Percentiles rank a stretch among this genome's conserved stretches.
phyloP scores from a whole-genome alignment of 2,329 filamentous ascomycete genomes.

The Coniochaeta ligniaria region DNA sequence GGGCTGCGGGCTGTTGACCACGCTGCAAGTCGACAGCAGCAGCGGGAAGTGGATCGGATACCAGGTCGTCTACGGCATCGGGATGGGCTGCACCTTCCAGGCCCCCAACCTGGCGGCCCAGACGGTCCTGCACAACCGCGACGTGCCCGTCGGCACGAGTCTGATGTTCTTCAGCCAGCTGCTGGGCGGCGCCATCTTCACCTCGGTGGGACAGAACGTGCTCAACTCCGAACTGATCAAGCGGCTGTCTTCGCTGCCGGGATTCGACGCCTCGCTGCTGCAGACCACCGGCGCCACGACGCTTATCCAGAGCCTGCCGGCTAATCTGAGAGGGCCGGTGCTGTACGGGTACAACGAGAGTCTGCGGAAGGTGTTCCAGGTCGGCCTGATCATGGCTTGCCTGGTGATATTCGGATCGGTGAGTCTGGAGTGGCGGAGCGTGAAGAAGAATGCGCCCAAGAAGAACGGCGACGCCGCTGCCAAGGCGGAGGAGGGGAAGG shows the following conservation, averaged over 20 bases:
- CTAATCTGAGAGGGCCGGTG: slow-evolving; percentile 8
- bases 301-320: slow-evolving; percentile 14
- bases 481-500: slow-evolving; percentile 10
- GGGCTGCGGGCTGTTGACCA: slow-evolving; percentile 34
- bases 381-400: slow-evolving; percentile 46
- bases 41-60: slow-evolving; percentile 28
- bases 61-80: slow-evolving; percentile 36
- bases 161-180: slow-evolving; percentile 38
- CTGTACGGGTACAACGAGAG: slow-evolving; percentile 52
- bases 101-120: slow-evolving; percentile 38
- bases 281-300: slow-evolving; percentile 50
- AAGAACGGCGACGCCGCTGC: slow-evolving; percentile 5
- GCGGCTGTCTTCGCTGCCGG: slow-evolving; percentile 21
- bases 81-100: slow-evolving; percentile 35
- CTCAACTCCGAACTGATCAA: slow-evolving; percentile 31
- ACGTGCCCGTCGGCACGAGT: slow-evolving; percentile 33
- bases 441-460: slow-evolving; percentile 23
- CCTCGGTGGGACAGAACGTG: slow-evolving; percentile 37
- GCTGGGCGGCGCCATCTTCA: slow-evolving; percentile 37
- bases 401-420: slow-evolving; percentile 46
- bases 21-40: slow-evolving; percentile 26
- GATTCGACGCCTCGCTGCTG: slow-evolving; percentile 16
- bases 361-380: slow-evolving; percentile 51
- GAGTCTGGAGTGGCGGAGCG: slow-evolving; percentile 52
- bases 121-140: slow-evolving; percentile 30